Evolutionary conservation across 2,329 filamentous ascomycete genomes (phyloP), one percentile per base, ranked within the genome.

Genomic region (Cadophora sp.): DNA sequence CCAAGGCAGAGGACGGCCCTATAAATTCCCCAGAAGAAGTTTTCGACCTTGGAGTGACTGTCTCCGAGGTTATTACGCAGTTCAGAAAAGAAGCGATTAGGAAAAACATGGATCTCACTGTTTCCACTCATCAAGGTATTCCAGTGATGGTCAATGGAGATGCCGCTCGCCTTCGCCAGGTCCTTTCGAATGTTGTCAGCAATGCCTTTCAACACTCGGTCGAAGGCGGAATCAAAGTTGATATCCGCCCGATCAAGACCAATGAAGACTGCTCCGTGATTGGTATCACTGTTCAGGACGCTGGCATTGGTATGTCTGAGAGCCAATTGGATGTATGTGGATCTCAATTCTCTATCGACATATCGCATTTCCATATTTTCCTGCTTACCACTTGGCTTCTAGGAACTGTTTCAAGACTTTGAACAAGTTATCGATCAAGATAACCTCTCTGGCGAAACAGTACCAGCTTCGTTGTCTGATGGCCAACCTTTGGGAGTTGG

Each of bases 121-220:
- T 95, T 4, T 79, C 86, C 14, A 82, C 90, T 62, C 87, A 92
- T 67, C 85, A 88, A 0, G 90, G 89, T 0, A 74, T 97, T 16
- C 94, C 94, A 2, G 81, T 80, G 18, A 83, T 84, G 36, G 92
- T 96, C 0, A 83, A 92, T 61, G 94, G 94, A 4, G 94, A 97
- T 75, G 89, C 91, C 71, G 85, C 91, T 63, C 88, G 90, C 55
- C 85, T 97, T 22, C 86, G 93, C 8, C 93, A 97, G 75, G 91
- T 89, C 0, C 87, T 97, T 22, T 89, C 90, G 1, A 97, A 97
- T 68, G 81, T 97, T 27, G 91, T 89, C 1, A 91, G 93, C 11
- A 97, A 97, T 74, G 94, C 94, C 0, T 87, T 97, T 24, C 89
- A 96, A 71, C 87, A 95, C 73, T 97, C 94, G 0, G 80, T 80